These are phyloP conservation scores for Thymus quinquecostatus DNA, from an alignment of 257 asterid genomes.

Conservation along the genomic window DNA sequence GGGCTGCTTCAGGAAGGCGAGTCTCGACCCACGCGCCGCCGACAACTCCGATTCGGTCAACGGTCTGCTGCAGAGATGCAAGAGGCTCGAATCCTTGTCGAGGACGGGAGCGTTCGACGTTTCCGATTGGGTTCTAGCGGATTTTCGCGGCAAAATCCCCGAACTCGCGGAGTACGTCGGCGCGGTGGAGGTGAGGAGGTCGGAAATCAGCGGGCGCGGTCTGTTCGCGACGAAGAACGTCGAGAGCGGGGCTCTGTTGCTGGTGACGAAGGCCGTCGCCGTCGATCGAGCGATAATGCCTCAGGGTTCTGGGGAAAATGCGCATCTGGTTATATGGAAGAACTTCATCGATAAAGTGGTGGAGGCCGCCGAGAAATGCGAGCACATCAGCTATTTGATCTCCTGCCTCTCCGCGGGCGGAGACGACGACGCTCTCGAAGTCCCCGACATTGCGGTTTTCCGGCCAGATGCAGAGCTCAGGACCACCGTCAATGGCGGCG, in stretches of 20 bases:
- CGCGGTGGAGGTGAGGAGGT: conserved; percentile 63
- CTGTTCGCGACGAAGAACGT: conserved; percentile 62
- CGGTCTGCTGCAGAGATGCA: conserved; percentile 57
- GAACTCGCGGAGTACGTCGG: conserved; percentile 78
- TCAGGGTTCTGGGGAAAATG: conserved; percentile 53
- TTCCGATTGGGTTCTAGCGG: conserved; percentile 78
- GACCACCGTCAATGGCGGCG: conserved; percentile 7
- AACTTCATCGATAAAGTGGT: conserved; percentile 63
- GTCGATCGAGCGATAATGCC: conserved; percentile 76
- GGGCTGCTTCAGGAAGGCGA: conserved; percentile 57
- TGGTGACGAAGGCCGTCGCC: conserved; percentile 72
- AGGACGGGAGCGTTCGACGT: conserved; percentile 71
- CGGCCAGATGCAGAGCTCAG: conserved; percentile 46
- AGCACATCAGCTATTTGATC: conserved; percentile 41
- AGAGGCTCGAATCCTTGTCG: conserved; percentile 62
- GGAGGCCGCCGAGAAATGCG: conserved; percentile 46
- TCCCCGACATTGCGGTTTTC: conserved; percentile 54
- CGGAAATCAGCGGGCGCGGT: conserved; percentile 79
- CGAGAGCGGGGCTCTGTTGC: conserved; percentile 58
- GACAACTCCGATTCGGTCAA: conserved; percentile 51
- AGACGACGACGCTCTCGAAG: conserved; percentile 45
- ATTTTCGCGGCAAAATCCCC: conserved; percentile 53
- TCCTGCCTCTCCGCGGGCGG: conserved; percentile 58
- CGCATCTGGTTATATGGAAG: conserved; percentile 79
- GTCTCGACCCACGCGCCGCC: conserved; percentile 49